Evolutionary conservation across 2,329 filamentous ascomycete genomes (phyloP), one percentile per base, ranked within the genome.

Genomic region (Hymenoscyphus scutula): DNA sequence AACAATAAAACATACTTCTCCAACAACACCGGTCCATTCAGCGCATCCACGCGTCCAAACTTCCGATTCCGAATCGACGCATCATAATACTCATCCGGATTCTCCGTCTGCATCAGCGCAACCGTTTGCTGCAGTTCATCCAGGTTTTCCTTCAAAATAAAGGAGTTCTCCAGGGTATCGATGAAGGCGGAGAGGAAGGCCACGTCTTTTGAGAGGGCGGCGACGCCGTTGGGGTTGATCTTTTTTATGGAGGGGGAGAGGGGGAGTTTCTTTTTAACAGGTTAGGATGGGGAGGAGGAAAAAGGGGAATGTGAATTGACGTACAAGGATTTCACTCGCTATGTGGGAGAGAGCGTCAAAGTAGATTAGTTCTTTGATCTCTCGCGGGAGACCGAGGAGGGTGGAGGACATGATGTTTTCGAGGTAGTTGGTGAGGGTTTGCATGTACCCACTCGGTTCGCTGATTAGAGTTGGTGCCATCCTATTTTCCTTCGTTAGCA

Each of bases 351-450:
- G 83, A 0, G 95, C 95, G 74, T 98, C 95, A 73, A 97, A 97
- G 78, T 99, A 98, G 70, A 99, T 97, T 61, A 97, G 86, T 74
- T 97, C 92, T 74, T 98, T 98, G 76, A 99, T 97, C 72, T 96
- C 91, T 32, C 92, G 88, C 0, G 96, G 95, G n/a, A 99, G 80
- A 1, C 93, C 94, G 1, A 99, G 83, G 5, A 99, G 82, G 0
- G 96, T 97, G 0, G 91, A 95, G 73, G 89, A 93, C 92, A 98
- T 98, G 74, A 97, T 98, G 74, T 96, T 97, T 32, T 89, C 91
- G 23, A 99, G 81, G 74, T 98, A 99, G 13, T 89, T 86, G 0
- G 94, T 99, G 65, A 99, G 80, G 5, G 95, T 97, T 74, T 95
- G 89, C 87, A 99, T 97, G 77, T 99, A 99, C 69, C 89, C 93